A percentile compares a stretch with the other conserved stretches of the same genome.
Evolutionary conservation across 164 flowering plant genomes (phyloP).

Genomic region (Magnolia sinica): DNA sequence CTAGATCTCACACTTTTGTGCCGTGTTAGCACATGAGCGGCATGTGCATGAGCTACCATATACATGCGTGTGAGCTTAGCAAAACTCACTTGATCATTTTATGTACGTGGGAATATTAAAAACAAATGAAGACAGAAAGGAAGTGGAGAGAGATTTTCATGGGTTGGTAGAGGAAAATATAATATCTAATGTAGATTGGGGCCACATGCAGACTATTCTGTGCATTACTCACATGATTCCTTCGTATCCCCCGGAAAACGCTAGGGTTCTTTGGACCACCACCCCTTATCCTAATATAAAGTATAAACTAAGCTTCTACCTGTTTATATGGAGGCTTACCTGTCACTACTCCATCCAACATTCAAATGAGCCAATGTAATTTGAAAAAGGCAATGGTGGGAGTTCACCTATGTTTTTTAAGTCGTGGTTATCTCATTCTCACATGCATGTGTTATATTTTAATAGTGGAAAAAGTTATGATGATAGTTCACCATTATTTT

Average conservation of each 20-base stretch:
- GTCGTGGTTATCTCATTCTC: too few species aligned
- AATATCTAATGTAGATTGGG: slow-evolving; percentile 53
- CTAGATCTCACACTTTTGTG: neutral
- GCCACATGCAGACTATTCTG: slow-evolving; percentile 45
- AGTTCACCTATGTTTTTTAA: too few species aligned
- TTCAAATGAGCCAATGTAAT: too few species aligned
- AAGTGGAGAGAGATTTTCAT: slow-evolving; percentile 26
- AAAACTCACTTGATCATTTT: neutral
- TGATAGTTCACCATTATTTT: too few species aligned
- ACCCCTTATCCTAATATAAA: neutral
- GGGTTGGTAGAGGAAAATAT: slow-evolving; percentile 13
- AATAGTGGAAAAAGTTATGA: too few species aligned
- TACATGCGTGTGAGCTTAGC: neutral
- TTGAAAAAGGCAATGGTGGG: too few species aligned
- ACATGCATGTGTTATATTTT: too few species aligned
- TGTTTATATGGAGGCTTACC: neutral
- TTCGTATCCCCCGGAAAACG: slow-evolving; percentile 29
- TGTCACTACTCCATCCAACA: neutral
- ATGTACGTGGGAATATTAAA: neutral
- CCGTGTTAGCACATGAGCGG: neutral
- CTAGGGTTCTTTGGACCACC: slow-evolving; percentile 2
- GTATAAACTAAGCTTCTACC: neutral
- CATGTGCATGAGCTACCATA: neutral
- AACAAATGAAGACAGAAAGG: slow-evolving; percentile 22
- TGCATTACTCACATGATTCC: slow-evolving; percentile 38